These are phyloP conservation scores for Myochromella boudieri DNA, from an alignment of 768 basidiomycete species.

Conservation along the genomic window DNA sequence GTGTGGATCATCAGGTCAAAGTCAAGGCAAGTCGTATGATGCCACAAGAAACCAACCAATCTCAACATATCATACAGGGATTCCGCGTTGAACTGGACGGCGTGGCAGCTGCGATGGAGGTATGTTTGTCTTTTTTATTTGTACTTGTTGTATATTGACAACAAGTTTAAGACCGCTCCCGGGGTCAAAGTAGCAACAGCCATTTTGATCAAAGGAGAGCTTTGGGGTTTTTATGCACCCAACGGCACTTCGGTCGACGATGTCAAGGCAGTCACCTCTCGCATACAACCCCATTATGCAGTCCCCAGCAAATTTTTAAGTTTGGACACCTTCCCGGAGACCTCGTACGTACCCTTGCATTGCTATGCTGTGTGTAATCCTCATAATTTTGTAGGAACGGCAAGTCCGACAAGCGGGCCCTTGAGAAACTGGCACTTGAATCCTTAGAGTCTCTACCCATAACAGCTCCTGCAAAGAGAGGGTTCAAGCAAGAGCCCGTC, in stretches of 20 bases:
- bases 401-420: constrained; percentile 47
- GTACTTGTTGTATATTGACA: not conserved
- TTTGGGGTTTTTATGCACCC: constrained; percentile 59
- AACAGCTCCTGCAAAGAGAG: too few species aligned
- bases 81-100: constrained; percentile 65
- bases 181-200: constrained; percentile 44
- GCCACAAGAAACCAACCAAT: not conserved
- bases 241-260: constrained; percentile 29
- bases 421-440: constrained; percentile 39
- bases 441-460: too few species aligned
- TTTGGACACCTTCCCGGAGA: constrained; percentile 48
- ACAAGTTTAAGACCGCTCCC: not conserved
- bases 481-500: constrained; percentile 7
- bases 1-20: constrained; percentile 63
- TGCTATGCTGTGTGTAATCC: not conserved
- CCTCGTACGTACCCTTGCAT: constrained; percentile 34
- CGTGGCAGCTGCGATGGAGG: constrained; percentile 58
- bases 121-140: constrained; percentile 13
- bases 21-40: constrained; percentile 39
- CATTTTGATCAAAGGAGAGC: constrained; percentile 47
- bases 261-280: constrained; percentile 42
- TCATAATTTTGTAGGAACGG: constrained; percentile 36
- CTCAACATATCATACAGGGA: constrained; percentile 44
- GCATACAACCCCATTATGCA: constrained; percentile 58
- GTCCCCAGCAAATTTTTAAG: constrained; percentile 45